These are phyloP conservation scores for Oryza rufipogon DNA, from an alignment of 176 grass and related monocot species.

Conservation along the genomic window DNA sequence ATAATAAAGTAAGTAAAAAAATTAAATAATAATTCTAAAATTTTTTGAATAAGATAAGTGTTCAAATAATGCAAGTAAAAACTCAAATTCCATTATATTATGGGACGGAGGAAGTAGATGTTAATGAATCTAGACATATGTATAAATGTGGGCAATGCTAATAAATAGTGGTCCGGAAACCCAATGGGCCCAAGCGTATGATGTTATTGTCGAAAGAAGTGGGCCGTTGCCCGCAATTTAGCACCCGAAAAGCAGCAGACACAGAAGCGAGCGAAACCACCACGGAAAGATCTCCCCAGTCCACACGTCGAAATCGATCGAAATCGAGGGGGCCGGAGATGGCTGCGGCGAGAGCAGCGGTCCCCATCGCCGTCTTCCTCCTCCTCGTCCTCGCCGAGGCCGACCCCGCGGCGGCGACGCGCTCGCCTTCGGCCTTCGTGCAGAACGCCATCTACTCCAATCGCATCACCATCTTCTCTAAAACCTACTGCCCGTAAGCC, in stretches of 20 bases:
- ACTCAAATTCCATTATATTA: too few species aligned
- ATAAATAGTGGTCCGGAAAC: background rate
- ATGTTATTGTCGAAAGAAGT: background rate
- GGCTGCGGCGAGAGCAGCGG: conserved; percentile 27
- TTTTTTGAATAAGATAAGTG: too few species aligned
- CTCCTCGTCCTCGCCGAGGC: conserved; percentile 55
- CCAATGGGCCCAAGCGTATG: background rate
- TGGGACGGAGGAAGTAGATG: too few species aligned
- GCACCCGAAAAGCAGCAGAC: background rate
- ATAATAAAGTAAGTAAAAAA: too few species aligned
- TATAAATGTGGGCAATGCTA: too few species aligned
- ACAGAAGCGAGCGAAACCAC: background rate
- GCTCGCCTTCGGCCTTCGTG: conserved; percentile 75
- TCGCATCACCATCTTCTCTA: conserved; percentile 95
- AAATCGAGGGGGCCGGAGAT: background rate
- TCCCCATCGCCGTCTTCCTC: conserved; percentile 36
- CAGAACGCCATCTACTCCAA: conserved; percentile 95
- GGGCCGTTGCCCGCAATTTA: background rate
- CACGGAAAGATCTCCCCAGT: background rate
- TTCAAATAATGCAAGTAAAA: too few species aligned
- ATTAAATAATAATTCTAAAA: too few species aligned
- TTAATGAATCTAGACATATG: too few species aligned
- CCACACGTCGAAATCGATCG: background rate
- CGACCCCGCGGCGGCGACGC: conserved; percentile 37
- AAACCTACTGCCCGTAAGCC: conserved; percentile 84